Evolutionary conservation across 2,329 filamentous ascomycete species (phyloP), one percentile per base, ranked within the genome.

Genomic region (Alternaria panax): DNA sequence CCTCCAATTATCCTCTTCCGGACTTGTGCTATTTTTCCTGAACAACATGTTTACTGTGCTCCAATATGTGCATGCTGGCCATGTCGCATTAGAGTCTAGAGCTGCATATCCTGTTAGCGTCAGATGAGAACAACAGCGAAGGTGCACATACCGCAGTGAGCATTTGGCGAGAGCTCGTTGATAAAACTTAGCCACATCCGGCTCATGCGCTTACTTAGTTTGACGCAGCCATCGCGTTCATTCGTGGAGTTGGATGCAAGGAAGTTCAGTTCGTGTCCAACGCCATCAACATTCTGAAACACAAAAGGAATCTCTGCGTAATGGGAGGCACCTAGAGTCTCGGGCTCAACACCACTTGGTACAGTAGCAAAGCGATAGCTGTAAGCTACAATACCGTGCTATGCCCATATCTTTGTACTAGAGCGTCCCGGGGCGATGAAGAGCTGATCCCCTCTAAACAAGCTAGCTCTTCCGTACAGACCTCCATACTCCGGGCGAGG

Each of bases 181-280:
- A 38, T 47, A 24, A 57, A 57, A 24, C 47, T 57, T 22, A 57
- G 11, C 45, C 45, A 57, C 54, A 52, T 57, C 12, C 34, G 32
- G 34, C 34, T 52, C 54, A 57, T 57, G 16, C 32, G 24, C 14
- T 41, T 40, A 16, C 45, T 57, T 20, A 57, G 30, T 16, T 24
- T 7, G 2, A 36, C 2, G 4, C 25, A 20, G 0, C 42, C 12
- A 0, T 46, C 43, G 12, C 43, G n/a, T 46, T n/a, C 16, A 12
- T 16, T 6, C 8, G 43, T 32, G 3, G 20, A 18, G n/a, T 46
- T 30, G 11, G 43, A 46, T 16, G 43, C 27, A 46, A 46, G 43
- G 8, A 30, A 16, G 4, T 46, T 46, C 12, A 46, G 6, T 2
- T 47, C 45, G 20, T 32, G 45, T 34, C 45, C 45, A 16, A 34